Conservation (phyloP, 768 basidiomycete species). For the Calocybe gangraenosa region DNA sequence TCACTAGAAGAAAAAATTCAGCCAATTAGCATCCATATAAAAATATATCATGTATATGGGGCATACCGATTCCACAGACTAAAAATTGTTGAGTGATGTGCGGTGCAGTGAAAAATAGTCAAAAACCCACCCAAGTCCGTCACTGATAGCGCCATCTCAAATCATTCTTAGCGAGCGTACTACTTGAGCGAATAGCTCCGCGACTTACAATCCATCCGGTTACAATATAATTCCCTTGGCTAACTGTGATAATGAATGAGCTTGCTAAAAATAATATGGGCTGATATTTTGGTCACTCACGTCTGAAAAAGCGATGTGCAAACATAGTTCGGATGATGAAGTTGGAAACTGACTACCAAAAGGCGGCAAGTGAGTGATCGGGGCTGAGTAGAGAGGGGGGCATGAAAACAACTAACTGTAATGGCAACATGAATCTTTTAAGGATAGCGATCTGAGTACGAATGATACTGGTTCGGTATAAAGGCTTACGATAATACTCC, state of each 20-base stretch:
- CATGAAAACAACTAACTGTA: conserved; percentile 43
- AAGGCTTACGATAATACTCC: conserved; percentile 48
- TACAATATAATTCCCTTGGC: conserved; percentile 37
- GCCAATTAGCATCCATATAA: not conserved
- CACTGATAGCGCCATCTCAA: conserved; percentile 32
- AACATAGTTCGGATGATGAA: conserved; percentile 51
- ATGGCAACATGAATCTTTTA: conserved; percentile 48
- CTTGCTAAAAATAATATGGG: not conserved
- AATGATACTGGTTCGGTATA: not conserved
- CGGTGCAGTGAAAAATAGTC: no score
- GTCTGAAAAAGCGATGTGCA: conserved; percentile 42
- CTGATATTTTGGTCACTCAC: conserved; percentile 28
- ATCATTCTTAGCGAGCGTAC: not conserved
- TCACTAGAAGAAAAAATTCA: conserved; percentile 28
- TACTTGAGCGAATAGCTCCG: not conserved
- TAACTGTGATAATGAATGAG: conserved; percentile 27
- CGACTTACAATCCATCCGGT: conserved; percentile 45
- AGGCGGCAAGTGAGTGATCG: not conserved
- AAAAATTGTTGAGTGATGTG: not conserved
- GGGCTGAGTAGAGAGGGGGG: not conserved
- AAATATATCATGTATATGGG: not conserved
- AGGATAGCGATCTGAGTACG: not conserved
- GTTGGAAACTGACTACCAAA: conserved; percentile 39
- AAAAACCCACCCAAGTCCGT: conserved; percentile 41
- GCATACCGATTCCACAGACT: conserved; percentile 37